phyloP scores from a whole-genome alignment of 495 filamentous ascomycete species.

The Margaritispora aquatica region DNA sequence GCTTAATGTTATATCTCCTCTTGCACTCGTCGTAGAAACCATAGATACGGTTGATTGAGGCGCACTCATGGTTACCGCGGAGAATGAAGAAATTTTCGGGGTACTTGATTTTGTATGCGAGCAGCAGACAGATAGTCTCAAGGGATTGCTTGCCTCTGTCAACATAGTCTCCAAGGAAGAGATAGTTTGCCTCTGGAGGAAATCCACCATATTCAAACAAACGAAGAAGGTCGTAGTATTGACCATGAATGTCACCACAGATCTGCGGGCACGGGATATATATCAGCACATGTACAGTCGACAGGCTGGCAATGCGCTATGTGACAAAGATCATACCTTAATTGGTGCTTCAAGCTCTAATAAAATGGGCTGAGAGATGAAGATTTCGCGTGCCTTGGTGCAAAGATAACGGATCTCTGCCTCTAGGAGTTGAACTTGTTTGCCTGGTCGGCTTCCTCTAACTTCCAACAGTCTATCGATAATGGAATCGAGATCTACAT shows the following conservation, averaged over 20 bases:
- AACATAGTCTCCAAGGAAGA: constrained; percentile 98
- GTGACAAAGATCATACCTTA: constrained; percentile 64
- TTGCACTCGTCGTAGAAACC: constrained; percentile 99
- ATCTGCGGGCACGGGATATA: constrained; percentile 51
- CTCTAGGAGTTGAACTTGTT: constrained; percentile 96
- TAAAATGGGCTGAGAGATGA: constrained; percentile 98
- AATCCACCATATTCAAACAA: constrained; percentile 99
- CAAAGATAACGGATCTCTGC: constrained; percentile 96
- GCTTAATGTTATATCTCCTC: constrained; percentile 98
- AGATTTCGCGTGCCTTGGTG: constrained; percentile 98
- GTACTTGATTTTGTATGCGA: constrained; percentile 99
- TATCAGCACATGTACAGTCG: background rate
- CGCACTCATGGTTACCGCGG: constrained; percentile 98
- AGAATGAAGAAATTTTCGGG: constrained; percentile 99
- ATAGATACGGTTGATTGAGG: constrained; percentile 99
- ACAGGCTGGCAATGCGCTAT: background rate
- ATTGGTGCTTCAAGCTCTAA: constrained; percentile 97
- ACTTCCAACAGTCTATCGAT: constrained; percentile 98
- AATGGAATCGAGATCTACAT: constrained; percentile 98
- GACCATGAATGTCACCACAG: constrained; percentile 98
- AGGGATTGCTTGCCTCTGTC: constrained; percentile 99
- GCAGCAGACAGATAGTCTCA: constrained; percentile 96
- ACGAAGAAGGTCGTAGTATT: constrained; percentile 97
- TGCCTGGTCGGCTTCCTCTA: constrained; percentile 93
- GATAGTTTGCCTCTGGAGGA: constrained; percentile 97